Evolutionary conservation across 140 eudicot genomes (phyloP).

Genomic region (Erigeron philadelphicus): DNA sequence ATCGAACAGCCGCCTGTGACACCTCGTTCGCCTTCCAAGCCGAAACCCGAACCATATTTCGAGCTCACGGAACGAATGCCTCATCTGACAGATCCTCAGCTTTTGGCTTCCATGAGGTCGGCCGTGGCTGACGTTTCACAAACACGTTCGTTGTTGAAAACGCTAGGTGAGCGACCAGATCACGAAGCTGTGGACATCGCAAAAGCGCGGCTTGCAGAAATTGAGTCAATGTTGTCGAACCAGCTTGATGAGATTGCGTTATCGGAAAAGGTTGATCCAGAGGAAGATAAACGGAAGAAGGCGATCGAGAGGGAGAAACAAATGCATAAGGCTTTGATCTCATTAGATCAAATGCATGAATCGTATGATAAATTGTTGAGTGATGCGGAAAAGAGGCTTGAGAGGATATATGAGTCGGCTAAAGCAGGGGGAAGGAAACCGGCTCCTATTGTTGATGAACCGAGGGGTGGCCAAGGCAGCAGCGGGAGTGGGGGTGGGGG

Average conservation of each 20-base stretch:
- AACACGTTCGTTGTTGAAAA: conserved; percentile 49
- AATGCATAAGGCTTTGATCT: conserved; percentile 52
- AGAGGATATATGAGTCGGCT: conserved; percentile 71
- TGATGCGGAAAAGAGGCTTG: conserved; percentile 69
- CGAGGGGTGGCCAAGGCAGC: background rate
- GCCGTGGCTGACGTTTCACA: conserved; percentile 69
- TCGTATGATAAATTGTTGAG: conserved; percentile 61
- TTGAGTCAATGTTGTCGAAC: conserved; percentile 35
- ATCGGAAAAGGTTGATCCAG: conserved; percentile 27
- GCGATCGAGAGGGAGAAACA: conserved; percentile 44
- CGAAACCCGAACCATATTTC: conserved; percentile 43
- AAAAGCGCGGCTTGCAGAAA: conserved; percentile 48
- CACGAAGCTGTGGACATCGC: conserved; percentile 79
- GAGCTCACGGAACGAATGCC: conserved; percentile 77
- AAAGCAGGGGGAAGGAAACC: conserved; percentile 35
- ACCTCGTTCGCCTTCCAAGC: conserved; percentile 29
- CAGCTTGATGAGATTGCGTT: conserved; percentile 49
- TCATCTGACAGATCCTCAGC: conserved; percentile 47
- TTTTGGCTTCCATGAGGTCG: conserved; percentile 53
- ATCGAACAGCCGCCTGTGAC: conserved; percentile 47
- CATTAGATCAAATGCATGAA: conserved; percentile 71
- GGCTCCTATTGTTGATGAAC: conserved; percentile 17
- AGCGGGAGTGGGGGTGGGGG: background rate
- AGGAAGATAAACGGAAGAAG: conserved; percentile 36
- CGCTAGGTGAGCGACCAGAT: conserved; percentile 70